These are phyloP conservation scores for Psilocybe subaeruginosa DNA, from an alignment of 768 basidiomycete species.

Conservation along the genomic window DNA sequence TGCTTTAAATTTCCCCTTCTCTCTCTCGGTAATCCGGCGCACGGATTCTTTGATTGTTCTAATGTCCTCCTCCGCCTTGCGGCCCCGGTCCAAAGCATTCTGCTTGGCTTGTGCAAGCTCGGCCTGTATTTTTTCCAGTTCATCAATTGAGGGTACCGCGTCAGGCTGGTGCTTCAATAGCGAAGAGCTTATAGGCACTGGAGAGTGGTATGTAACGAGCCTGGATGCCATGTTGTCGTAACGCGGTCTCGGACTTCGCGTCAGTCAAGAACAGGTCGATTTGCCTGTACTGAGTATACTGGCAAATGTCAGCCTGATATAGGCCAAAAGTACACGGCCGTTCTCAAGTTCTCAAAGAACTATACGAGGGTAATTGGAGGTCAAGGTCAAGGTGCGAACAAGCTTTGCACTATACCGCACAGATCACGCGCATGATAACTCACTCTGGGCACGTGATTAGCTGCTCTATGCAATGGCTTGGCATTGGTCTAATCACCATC, in stretches of 20 bases:
- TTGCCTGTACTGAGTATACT: neutral
- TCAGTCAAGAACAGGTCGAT: neutral
- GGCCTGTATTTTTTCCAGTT: slow-evolving; percentile 64
- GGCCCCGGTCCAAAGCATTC: slow-evolving; percentile 61
- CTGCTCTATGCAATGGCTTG: neutral
- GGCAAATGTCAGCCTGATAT: neutral
- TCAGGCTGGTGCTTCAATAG: slow-evolving; percentile 69
- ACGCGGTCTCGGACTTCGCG: slow-evolving; percentile 20
- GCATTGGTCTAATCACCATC: neutral
- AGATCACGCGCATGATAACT: slow-evolving; percentile 26
- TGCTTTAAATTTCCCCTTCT: slow-evolving; percentile 73
- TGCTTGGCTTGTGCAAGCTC: slow-evolving; percentile 62
- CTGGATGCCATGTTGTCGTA: slow-evolving; percentile 59
- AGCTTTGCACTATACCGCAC: slow-evolving; percentile 21
- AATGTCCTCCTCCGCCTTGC: slow-evolving; percentile 79
- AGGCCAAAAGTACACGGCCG: slow-evolving; percentile 12
- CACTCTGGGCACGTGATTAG: slow-evolving; percentile 16
- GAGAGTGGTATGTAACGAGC: slow-evolving; percentile 51
- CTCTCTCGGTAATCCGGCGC: slow-evolving; percentile 76
- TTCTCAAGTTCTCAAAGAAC: slow-evolving; percentile 23
- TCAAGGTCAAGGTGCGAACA: slow-evolving; percentile 43
- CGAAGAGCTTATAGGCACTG: slow-evolving; percentile 55
- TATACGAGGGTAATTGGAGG: slow-evolving; percentile 31
- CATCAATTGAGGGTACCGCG: slow-evolving; percentile 69
- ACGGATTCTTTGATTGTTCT: slow-evolving; percentile 76